Base-by-base conservation (phyloP, 306 rosid species). In the Prunus mongolica region DNA sequence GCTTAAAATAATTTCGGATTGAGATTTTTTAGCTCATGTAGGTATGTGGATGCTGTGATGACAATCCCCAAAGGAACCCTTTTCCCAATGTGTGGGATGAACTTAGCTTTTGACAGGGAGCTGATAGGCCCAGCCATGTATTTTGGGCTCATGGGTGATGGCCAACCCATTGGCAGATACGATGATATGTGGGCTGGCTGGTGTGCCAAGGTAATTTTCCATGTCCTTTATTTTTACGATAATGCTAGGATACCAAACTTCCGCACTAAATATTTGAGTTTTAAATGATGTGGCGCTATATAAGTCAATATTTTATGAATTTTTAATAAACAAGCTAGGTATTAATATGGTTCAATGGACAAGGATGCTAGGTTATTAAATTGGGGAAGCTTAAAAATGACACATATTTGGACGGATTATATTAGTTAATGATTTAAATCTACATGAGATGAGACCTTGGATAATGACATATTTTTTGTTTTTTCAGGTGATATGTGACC, bases 131-230 rank as follows among this genome's bases (percentile, higher is more conserved):
- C 85, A n/a, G 84, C 87, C 24, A 74, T 87, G 91, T 87, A 80
- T 46, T 84, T 84, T 75, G 87, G 87, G 34, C 88, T 87, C 69
- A 84, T 82, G 88, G 88, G 88, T 7, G 83, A 84, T 72, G 88
- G 91, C 20, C 87, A 72, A 55, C 87, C 88, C 14, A 78, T 82
- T 45, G 82, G 88, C 55, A 76, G 85, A 57, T 87, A 84, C 65
- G 87, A 87, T 51, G 84, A 87, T 49, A 87, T 87, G 85, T 84
- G 91, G 87, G 85, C 85, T 25, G 88, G 85, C 34, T 82, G 88
- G 88, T 82, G 88, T 74, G 68, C 79, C 32, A 80, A 84, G 88
- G 83, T 87, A 78, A n/a, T 12, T 12, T 32, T 6, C 16, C 2
- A 24, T 24, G 0, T 24, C 30, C 3, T 27, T 2, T 28, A 28